Conservation (phyloP, 768 basidiomycete genomes). For the Inosperma sp. region DNA sequence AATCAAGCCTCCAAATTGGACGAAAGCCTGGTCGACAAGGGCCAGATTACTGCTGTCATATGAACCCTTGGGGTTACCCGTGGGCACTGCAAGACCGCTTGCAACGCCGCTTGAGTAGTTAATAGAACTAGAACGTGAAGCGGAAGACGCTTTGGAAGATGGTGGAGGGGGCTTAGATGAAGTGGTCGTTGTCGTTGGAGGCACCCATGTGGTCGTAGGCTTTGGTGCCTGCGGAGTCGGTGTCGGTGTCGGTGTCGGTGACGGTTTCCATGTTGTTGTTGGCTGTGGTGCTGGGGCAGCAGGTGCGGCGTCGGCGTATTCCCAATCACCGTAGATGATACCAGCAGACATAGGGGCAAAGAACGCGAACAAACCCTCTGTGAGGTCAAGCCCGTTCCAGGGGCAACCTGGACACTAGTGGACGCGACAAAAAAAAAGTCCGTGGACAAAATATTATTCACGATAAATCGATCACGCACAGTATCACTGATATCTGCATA, state of each 20-base stretch:
- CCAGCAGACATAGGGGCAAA: constrained; percentile 44
- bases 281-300: constrained; percentile 15
- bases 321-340: constrained; percentile 49
- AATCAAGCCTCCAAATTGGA: constrained; percentile 34
- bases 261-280: constrained; percentile 9
- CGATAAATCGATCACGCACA: constrained; percentile 33
- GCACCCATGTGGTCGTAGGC: constrained; percentile 9
- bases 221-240: constrained; percentile 17
- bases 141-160: constrained; percentile 22
- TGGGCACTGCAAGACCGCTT: constrained; percentile 31
- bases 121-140: constrained; percentile 21
- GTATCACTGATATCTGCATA: constrained; percentile 59
- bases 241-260: constrained; percentile 4
- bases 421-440: constrained; percentile 9
- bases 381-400: constrained; percentile 57
- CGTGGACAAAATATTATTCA: background rate
- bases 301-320: constrained; percentile 24
- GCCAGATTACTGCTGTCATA: constrained; percentile 20
- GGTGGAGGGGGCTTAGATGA: background rate
- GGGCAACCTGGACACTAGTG: constrained; percentile 61
- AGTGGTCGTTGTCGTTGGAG: constrained; percentile 17
- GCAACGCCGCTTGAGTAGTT: constrained; percentile 23
- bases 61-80: constrained; percentile 22
- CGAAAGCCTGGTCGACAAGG: constrained; percentile 31
- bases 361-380: constrained; percentile 50